Conservation (phyloP, 1,139 yeast genomes). For the Diutina catenulata region DNA sequence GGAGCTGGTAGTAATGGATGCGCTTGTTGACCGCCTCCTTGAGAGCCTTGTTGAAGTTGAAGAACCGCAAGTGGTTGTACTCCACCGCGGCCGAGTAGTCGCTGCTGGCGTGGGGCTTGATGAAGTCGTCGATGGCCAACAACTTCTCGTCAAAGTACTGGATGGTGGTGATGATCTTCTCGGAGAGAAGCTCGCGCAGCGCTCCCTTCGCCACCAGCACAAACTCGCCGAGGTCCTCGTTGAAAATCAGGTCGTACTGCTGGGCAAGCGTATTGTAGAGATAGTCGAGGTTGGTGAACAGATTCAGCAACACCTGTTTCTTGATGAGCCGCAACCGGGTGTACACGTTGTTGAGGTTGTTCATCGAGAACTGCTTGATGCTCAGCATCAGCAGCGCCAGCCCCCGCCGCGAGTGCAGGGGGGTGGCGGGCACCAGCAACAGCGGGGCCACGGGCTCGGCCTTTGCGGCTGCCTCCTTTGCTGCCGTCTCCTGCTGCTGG, state of each 20-base stretch:
- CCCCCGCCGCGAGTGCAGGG: background rate
- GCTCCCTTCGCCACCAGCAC: background rate
- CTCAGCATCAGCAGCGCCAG: conserved; percentile 14
- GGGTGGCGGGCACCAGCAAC: background rate
- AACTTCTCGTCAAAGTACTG: conserved; percentile 48
- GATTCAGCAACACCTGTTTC: conserved; percentile 29
- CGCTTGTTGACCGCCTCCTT: conserved; percentile 43
- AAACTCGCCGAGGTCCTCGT: background rate
- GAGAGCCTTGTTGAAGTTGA: conserved; percentile 51
- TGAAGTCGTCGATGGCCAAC: conserved; percentile 36
- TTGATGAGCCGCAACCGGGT: conserved; percentile 32
- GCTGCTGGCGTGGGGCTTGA: conserved; percentile 22
- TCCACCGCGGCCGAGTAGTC: conserved; percentile 18
- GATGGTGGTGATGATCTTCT: conserved; percentile 39
- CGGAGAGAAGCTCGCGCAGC: conserved; percentile 19
- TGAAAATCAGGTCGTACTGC: conserved; percentile 38
- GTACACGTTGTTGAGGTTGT: conserved; percentile 27
- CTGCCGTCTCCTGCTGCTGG: conserved; percentile 12
- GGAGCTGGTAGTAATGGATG: conserved; percentile 77
- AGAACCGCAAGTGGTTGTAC: conserved; percentile 24
- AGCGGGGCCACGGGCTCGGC: background rate
- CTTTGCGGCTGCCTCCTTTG: conserved; percentile 7
- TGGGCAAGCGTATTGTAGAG: conserved; percentile 42
- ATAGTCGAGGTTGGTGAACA: conserved; percentile 33
- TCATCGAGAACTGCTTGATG: conserved; percentile 21